Evolutionary conservation across 345 rosid species (phyloP).

Genomic region (Citrus cavaleriei): DNA sequence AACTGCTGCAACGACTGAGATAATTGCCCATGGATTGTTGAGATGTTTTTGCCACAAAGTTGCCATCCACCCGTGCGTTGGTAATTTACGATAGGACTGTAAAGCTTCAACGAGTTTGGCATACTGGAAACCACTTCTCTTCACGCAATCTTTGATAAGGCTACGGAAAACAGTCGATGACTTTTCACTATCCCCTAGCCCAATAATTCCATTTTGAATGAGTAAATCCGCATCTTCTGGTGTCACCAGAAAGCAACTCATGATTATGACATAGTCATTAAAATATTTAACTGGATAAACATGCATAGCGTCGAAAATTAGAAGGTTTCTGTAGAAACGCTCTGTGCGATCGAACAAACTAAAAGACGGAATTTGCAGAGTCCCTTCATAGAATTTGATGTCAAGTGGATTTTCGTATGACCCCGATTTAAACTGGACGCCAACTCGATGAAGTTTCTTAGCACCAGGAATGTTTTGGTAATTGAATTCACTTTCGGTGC

Average conservation of each 20-base stretch:
- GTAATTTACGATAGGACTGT: background rate
- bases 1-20: constrained; percentile 19
- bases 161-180: constrained; percentile 8
- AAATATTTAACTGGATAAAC: background rate
- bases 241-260: background rate
- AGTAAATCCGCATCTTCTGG: constrained; percentile 15
- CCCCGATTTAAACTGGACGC: background rate
- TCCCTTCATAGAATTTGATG: background rate
- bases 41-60: constrained; percentile 14
- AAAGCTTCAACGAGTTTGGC: background rate
- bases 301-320: background rate
- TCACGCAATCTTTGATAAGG: background rate
- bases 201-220: background rate
- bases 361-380: background rate
- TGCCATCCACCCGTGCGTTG: constrained; percentile 12
- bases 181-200: background rate
- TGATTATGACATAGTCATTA: background rate
- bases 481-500: background rate
- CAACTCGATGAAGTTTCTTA: background rate
- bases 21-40: constrained; percentile 20
- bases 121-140: background rate
- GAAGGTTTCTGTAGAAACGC: background rate
- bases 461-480: background rate
- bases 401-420: background rate
- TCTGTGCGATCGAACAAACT: background rate